phyloP scores from a whole-genome alignment of 2,329 filamentous ascomycete genomes.

The Aspergillus niger region DNA sequence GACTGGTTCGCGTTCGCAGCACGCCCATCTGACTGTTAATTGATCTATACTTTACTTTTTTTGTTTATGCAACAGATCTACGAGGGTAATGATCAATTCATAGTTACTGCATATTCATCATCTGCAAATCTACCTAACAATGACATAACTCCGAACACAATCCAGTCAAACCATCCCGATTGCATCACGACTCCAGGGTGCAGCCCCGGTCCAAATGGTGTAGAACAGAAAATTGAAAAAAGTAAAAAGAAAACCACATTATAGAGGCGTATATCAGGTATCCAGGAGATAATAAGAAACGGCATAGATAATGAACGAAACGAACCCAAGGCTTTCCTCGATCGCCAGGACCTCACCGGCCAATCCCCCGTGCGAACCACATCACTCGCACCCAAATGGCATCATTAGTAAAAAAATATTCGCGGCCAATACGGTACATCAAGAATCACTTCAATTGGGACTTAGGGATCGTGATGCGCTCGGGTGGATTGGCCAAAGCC shows the following conservation, averaged over 20 bases:
- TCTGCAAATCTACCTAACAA: slow-evolving; percentile 11
- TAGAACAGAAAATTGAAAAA: slow-evolving; percentile 13
- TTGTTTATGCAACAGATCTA: background rate
- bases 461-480: slow-evolving; percentile 6
- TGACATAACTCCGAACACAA: slow-evolving; percentile 6
- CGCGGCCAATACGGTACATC: slow-evolving; percentile 26
- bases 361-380: slow-evolving; percentile 14
- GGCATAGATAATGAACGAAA: slow-evolving; percentile 20
- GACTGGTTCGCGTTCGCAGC: background rate
- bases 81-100: background rate
- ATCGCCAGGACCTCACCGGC: slow-evolving; percentile 22
- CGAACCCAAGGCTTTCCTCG: slow-evolving; percentile 17
- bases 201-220: slow-evolving; percentile 12
- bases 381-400: slow-evolving; percentile 20
- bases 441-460: slow-evolving; percentile 19
- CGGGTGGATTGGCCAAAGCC: slow-evolving; percentile 11
- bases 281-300: slow-evolving; percentile 21
- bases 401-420: slow-evolving; percentile 23
- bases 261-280: slow-evolving; percentile 25
- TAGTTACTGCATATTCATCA: slow-evolving; percentile 3
- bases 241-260: slow-evolving; percentile 21
- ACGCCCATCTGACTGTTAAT: no score
- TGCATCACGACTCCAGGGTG: slow-evolving; percentile 11
- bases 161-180: slow-evolving; percentile 12
- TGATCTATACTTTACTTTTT: no score